These are phyloP conservation scores for Arthroderma uncinatum DNA, from an alignment of 2,329 filamentous ascomycete species.

Conservation along the genomic window DNA sequence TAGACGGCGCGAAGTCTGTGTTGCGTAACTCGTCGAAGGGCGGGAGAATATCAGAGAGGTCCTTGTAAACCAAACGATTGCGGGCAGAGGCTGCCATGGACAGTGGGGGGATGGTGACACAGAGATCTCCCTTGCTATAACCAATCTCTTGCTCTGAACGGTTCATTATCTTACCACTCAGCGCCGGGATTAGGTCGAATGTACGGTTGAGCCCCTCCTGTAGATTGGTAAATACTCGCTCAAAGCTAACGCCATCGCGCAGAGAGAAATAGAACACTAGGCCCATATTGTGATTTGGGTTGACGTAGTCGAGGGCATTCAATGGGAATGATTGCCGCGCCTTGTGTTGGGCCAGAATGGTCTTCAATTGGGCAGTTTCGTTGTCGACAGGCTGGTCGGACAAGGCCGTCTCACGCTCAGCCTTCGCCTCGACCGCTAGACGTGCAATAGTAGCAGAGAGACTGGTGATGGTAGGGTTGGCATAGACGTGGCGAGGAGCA, in stretches of 20 bases:
- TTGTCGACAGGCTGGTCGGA: neutral
- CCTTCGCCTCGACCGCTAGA: neutral
- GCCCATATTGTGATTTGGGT: constrained; percentile 5
- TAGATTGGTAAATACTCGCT: neutral
- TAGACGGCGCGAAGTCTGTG: neutral
- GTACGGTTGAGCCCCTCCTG: constrained; percentile 4
- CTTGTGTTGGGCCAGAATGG: neutral
- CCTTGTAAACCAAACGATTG: constrained; percentile 3
- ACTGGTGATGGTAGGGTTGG: constrained; percentile 1
- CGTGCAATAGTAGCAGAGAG: constrained; percentile 1
- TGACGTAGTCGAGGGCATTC: constrained; percentile 6
- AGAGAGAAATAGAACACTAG: constrained; percentile 5
- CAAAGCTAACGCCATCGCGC: neutral
- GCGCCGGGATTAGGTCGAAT: neutral
- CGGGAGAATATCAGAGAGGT: neutral
- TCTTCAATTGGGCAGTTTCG: neutral
- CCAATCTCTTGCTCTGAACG: neutral
- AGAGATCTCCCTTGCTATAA: constrained; percentile 5
- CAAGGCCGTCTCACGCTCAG: neutral
- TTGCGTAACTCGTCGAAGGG: neutral
- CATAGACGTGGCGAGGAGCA: constrained; percentile 1
- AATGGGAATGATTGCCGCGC: neutral
- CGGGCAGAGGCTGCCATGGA: neutral
- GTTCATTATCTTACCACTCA: constrained; percentile 4
- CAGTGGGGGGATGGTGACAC: neutral